These are phyloP conservation scores for Grifola frondosa DNA, from an alignment of 1,284 basidiomycete genomes.

Conservation along the genomic window DNA sequence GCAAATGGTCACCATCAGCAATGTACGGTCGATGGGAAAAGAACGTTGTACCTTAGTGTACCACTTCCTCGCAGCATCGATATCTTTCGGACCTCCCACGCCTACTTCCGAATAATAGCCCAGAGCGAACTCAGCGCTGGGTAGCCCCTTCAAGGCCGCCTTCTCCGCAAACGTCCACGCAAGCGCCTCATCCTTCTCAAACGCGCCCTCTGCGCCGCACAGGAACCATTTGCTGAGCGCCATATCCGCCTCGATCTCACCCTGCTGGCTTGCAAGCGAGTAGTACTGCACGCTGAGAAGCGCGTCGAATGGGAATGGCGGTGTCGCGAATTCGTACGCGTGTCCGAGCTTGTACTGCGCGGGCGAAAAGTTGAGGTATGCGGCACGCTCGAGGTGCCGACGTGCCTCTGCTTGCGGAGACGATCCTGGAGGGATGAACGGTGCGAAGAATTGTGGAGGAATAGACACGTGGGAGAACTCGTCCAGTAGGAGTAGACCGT, in stretches of 20 bases:
- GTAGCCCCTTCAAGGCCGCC: conserved; percentile 77
- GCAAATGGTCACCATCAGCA: neutral
- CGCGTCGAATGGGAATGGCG: conserved; percentile 87
- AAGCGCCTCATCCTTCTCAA: conserved; percentile 87
- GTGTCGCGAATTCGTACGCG: conserved; percentile 87
- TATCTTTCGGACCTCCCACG: conserved; percentile 66
- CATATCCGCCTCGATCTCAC: conserved; percentile 94
- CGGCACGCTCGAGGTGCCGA: conserved; percentile 74
- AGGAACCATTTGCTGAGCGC: conserved; percentile 95
- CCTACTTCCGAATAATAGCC: conserved; percentile 90
- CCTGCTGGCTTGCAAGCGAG: conserved; percentile 79
- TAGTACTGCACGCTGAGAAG: conserved; percentile 93
- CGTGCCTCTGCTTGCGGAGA: conserved; percentile 47
- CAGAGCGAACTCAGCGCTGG: conserved; percentile 91
- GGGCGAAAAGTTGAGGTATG: conserved; percentile 82
- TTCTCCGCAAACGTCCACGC: conserved; percentile 93
- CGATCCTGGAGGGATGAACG: conserved; percentile 46
- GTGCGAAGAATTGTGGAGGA: conserved; percentile 50
- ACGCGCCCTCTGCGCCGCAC: conserved; percentile 78
- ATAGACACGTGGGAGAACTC: conserved; percentile 70
- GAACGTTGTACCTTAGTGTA: conserved; percentile 50
- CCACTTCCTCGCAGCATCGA: conserved; percentile 69
- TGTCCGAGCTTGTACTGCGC: conserved; percentile 95
- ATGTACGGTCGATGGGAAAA: neutral
- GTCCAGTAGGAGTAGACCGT: conserved; percentile 78